Evolutionary conservation across 2,329 filamentous ascomycete species (phyloP).

Genomic region (Scytalidium sp.): DNA sequence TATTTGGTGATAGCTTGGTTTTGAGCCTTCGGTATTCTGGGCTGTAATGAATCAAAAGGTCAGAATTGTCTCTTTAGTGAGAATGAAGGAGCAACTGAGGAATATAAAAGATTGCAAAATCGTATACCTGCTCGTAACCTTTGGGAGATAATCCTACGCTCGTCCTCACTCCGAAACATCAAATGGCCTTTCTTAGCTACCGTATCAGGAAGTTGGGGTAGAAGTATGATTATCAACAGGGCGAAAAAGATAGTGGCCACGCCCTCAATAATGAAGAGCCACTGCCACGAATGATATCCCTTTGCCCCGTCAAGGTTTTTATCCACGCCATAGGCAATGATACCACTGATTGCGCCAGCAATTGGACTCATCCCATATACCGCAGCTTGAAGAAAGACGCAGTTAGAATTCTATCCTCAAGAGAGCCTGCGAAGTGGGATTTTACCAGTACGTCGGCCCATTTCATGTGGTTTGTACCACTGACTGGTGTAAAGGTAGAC

Average conservation of each 20-base stretch:
- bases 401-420: background rate
- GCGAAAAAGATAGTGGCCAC: constrained; percentile 12
- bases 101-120: background rate
- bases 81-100: background rate
- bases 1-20: background rate
- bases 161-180: background rate
- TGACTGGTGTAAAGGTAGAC: background rate
- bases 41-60: background rate
- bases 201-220: background rate
- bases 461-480: background rate
- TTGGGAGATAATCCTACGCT: background rate
- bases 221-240: background rate
- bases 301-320: constrained; percentile 40
- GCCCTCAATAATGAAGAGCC: constrained; percentile 25
- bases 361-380: background rate
- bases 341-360: constrained; percentile 23
- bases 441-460: background rate
- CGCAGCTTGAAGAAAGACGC: background rate
- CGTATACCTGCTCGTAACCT: background rate
- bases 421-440: background rate
- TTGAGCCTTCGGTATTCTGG: background rate
- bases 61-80: no score
- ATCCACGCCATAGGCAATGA: constrained; percentile 31
- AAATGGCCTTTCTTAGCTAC: background rate
- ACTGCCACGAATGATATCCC: constrained; percentile 44